Evolutionary conservation across 2,329 filamentous ascomycete genomes (phyloP).

Genomic region (Fusarium papillatum): DNA sequence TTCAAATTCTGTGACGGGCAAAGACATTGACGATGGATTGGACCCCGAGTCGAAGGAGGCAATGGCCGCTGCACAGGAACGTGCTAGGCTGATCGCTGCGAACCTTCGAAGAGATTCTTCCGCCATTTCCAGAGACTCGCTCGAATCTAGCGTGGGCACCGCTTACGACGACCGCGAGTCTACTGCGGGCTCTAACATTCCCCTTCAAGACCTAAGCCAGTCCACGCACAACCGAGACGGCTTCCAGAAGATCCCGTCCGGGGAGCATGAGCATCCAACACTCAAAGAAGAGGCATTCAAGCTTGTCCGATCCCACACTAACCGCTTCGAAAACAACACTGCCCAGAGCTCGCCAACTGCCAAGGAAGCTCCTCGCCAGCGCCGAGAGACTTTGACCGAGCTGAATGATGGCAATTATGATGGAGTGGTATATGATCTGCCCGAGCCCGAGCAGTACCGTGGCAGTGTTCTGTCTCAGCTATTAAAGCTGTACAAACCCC

Average conservation of each 20-base stretch:
- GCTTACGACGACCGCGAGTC: slow-evolving; percentile 45
- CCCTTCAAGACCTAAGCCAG: slow-evolving; percentile 49
- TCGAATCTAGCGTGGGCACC: slow-evolving; percentile 53
- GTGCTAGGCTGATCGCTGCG: slow-evolving; percentile 57
- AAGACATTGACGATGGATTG: slow-evolving; percentile 43
- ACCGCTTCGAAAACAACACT: slow-evolving; percentile 34
- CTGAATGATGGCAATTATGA: slow-evolving; percentile 56
- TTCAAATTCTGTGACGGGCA: slow-evolving; percentile 52
- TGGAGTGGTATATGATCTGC: slow-evolving; percentile 54
- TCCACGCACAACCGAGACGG: slow-evolving; percentile 27
- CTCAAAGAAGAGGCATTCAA: slow-evolving; percentile 54
- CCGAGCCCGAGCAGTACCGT: slow-evolving; percentile 57
- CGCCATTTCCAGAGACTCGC: slow-evolving; percentile 49
- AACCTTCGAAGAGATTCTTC: slow-evolving; percentile 53
- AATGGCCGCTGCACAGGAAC: slow-evolving; percentile 55
- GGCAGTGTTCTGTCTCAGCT: slow-evolving; percentile 61
- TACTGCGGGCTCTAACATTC: slow-evolving; percentile 44
- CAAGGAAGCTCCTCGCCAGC: slow-evolving; percentile 27
- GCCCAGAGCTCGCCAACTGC: slow-evolving; percentile 12
- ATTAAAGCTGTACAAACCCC: slow-evolving; percentile 60
- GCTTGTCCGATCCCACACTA: slow-evolving; percentile 59
- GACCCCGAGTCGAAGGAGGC: slow-evolving; percentile 51
- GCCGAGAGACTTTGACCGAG: slow-evolving; percentile 46
- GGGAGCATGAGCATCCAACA: slow-evolving; percentile 18
- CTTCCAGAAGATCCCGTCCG: slow-evolving; percentile 30